Evolutionary conservation across 805 yeast genomes (phyloP), one percentile per base, ranked within the genome.

Genomic region (Saturnispora ahearnii): DNA sequence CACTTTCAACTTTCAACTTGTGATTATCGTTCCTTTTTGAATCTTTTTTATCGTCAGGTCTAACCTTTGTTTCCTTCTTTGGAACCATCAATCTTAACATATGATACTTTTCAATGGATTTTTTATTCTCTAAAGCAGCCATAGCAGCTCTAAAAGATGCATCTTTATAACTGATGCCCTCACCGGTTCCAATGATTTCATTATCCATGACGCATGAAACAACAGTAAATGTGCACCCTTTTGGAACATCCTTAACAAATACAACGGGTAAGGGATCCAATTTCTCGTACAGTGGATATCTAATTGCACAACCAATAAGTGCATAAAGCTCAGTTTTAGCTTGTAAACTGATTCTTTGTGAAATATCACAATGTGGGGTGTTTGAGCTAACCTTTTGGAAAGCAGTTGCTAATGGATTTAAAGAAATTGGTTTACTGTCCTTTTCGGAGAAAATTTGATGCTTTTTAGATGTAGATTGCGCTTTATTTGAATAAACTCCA

Each of bases 111-210:
- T 84, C 90, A 44, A 88, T 70, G 30, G 78, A 51, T 0, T 68
- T 69, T 41, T 74, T 76, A 54, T 87, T 79, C 10, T 68, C 65
- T 43, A 91, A 68, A 0, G 91, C 96, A 46, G 72, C 70, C 81
- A 82, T 83, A 0, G 99, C 99, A 0, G 97, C 96, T 49, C 83
- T 71, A 22, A 78, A 64, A 0, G 96, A 93, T 0, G 97, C 98
- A 29, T 79, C 82, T 62, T 84, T 86, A 3, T 73, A 69, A 53
- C 78, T 82, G 24, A 76, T 72, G 2, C 87, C 98, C 6, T 65
- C 68, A 4, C 96, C 98, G 3, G 64, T 66, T 0, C 96, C 96
- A 24, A 91, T 69, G 3, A 78, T 69, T 21, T 82, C 88, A 49
- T 74, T 78, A 2, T 75, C 80, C 62, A 88, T 78, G 38, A 69